These are phyloP conservation scores for Kluyveromyces sp. DNA, from an alignment of 1,139 yeast genomes.

Conservation along the genomic window DNA sequence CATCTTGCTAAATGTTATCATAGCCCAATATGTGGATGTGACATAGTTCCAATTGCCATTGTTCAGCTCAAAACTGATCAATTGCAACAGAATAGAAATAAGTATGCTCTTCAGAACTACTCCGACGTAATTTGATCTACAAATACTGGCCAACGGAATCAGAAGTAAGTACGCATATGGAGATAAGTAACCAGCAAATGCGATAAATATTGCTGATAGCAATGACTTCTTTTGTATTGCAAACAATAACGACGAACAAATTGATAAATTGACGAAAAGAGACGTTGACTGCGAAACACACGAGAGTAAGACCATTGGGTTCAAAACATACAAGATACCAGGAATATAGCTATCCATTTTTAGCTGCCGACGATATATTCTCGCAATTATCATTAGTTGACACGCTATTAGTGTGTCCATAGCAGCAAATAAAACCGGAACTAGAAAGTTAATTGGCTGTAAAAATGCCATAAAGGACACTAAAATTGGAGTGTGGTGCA, in stretches of 20 bases:
- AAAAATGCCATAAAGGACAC: conserved; percentile 43
- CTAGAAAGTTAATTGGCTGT: conserved; percentile 17
- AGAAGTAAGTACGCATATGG: conserved; percentile 52
- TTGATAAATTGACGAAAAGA: conserved; percentile 49
- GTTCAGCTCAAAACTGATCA: conserved; percentile 35
- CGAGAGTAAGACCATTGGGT: conserved; percentile 68
- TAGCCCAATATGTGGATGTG: conserved; percentile 52
- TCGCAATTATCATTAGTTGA: conserved; percentile 30
- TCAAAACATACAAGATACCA: conserved; percentile 61
- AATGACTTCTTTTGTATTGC: conserved; percentile 36
- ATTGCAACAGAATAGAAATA: conserved; percentile 33
- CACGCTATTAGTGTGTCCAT: conserved; percentile 37
- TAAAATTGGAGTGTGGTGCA: conserved; percentile 75
- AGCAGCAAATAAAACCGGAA: conserved; percentile 33
- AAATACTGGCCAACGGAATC: conserved; percentile 44
- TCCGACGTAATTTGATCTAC: conserved; percentile 8
- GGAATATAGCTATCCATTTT: conserved; percentile 40
- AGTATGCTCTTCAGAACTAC: conserved; percentile 11
- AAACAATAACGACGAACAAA: conserved; percentile 45
- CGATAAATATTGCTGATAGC: conserved; percentile 46
- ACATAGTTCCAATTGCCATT: conserved; percentile 47
- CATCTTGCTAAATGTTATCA: conserved; percentile 56
- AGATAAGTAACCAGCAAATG: conserved; percentile 59
- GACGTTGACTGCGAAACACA: conserved; percentile 64
- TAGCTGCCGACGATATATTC: conserved; percentile 17